Conservation (phyloP, 768 basidiomycete genomes). For the Suillus fuscotomentosus region DNA sequence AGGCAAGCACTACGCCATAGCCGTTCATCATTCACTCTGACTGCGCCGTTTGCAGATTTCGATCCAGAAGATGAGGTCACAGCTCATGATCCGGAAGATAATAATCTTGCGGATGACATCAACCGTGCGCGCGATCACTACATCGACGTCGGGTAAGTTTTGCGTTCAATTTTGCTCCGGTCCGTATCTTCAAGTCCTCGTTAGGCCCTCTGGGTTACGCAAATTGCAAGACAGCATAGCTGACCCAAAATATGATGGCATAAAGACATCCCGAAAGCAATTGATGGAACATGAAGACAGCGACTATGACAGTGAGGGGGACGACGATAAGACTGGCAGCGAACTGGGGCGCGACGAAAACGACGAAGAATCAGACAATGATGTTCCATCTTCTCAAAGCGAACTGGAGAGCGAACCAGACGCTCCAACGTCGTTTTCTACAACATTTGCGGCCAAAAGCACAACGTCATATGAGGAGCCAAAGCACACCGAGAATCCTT, state of each 20-base stretch:
- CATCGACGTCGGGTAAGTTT: constrained; percentile 74
- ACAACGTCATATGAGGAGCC: constrained; percentile 8
- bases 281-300: constrained; percentile 40
- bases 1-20: constrained; percentile 44
- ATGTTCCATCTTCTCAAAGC: constrained; percentile 8
- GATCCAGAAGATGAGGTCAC: constrained; percentile 69
- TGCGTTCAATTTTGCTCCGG: constrained; percentile 2
- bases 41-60: constrained; percentile 45
- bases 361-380: constrained; percentile 13
- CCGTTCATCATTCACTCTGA: constrained; percentile 5
- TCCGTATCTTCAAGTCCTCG: constrained; percentile 7
- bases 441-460: constrained; percentile 9
- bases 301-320: constrained; percentile 7
- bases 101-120: constrained; percentile 25
- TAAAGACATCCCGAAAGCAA: constrained; percentile 59
- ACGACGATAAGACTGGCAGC: constrained; percentile 28
- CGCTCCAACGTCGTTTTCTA: neutral
- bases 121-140: constrained; percentile 70
- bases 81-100: constrained; percentile 43
- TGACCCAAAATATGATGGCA: constrained; percentile 79
- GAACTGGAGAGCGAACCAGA: constrained; percentile 13
- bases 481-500: constrained; percentile 39
- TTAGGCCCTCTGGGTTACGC: constrained; percentile 69
- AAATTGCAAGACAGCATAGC: constrained; percentile 61
- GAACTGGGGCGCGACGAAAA: constrained; percentile 7